Conservation (phyloP, 495 filamentous ascomycete genomes). For the Astrocystis sublimbata region DNA sequence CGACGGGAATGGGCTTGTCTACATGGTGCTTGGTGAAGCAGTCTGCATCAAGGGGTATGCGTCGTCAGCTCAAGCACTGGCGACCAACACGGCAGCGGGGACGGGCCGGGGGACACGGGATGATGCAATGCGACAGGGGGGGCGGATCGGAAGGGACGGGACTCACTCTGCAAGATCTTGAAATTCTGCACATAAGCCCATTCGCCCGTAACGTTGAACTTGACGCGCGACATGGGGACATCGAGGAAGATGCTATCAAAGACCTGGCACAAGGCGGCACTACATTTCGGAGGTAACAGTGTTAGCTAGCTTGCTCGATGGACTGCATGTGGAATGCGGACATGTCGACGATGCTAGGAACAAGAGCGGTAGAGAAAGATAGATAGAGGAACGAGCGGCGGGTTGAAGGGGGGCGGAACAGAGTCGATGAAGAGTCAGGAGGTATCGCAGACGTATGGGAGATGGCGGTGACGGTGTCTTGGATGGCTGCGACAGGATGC, state of each 20-base stretch:
- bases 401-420: background rate
- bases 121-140: constrained; percentile 12
- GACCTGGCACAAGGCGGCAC: constrained; percentile 93
- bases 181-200: constrained; percentile 98
- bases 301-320: constrained; percentile 13
- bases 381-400: background rate
- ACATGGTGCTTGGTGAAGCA: constrained; percentile 81
- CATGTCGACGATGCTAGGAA: background rate
- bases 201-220: constrained; percentile 96
- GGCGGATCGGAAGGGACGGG: background rate
- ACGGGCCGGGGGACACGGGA: background rate
- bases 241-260: constrained; percentile 98
- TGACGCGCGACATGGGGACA: constrained; percentile 93
- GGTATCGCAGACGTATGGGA: background rate
- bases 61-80: constrained; percentile 24
- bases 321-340: background rate
- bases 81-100: no score
- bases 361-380: background rate
- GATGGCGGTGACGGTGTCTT: background rate
- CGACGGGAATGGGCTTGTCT: constrained; percentile 84
- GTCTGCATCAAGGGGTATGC: constrained; percentile 48
- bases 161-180: constrained; percentile 91
- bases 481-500: constrained; percentile 7
- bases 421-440: background rate
- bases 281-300: constrained; percentile 37